Evolutionary conservation across 116 monocot species (phyloP).

Genomic region (Posidonia oceanica): DNA sequence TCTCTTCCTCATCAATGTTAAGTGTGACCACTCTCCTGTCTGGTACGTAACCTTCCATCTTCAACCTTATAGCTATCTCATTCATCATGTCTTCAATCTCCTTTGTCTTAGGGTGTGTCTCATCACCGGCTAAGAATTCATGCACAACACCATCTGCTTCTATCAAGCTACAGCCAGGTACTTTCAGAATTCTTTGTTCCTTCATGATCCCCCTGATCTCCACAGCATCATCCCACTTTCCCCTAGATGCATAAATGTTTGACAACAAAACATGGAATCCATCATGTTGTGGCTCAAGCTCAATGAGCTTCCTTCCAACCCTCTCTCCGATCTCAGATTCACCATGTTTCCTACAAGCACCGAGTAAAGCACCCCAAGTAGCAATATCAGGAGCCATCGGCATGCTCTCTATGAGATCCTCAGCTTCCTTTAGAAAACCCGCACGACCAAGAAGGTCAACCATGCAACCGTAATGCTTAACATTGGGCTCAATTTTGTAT

Average conservation of each 20-base stretch:
- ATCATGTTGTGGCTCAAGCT: conserved; percentile 25
- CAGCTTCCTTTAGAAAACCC: conserved; percentile 29
- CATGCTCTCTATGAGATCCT: conserved; percentile 29
- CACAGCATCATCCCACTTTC: conserved; percentile 26
- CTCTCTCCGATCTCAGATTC: conserved; percentile 24
- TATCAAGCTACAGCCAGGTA: conserved; percentile 40
- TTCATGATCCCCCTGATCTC: conserved; percentile 26
- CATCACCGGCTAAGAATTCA: conserved; percentile 45
- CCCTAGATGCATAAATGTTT: conserved; percentile 33
- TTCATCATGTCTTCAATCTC: conserved; percentile 32
- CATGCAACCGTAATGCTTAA: conserved; percentile 37
- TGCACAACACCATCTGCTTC: conserved; percentile 31
- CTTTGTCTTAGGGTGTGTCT: conserved; percentile 21
- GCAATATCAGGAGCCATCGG: conserved; percentile 30
- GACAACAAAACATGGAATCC: conserved; percentile 26
- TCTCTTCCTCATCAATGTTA: conserved; percentile 44
- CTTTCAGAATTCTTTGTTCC: conserved; percentile 22
- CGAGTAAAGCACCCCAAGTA: conserved; percentile 31
- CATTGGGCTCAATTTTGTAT: conserved; percentile 19
- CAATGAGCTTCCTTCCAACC: conserved; percentile 23
- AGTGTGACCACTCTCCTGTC: conserved; percentile 35
- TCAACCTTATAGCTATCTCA: conserved; percentile 26
- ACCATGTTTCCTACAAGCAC: conserved; percentile 35
- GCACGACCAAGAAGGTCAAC: conserved; percentile 30
- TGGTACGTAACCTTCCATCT: conserved; percentile 28